Evolutionary conservation across 805 yeast species (phyloP).

Genomic region (Schizosaccharomyces octosporus): DNA sequence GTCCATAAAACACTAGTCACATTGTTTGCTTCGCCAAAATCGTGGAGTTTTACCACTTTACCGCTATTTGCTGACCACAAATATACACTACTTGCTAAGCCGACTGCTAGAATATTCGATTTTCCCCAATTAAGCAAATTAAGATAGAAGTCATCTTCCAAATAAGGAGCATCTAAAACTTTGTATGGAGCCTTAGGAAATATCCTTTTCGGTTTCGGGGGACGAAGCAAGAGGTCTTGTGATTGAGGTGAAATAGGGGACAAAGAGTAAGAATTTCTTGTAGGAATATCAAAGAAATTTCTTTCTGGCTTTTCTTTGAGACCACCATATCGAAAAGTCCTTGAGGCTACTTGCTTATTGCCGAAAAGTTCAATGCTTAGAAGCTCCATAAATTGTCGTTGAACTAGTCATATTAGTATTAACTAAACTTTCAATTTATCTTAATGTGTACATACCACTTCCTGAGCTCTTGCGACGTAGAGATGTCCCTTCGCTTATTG

Average conservation of each 20-base stretch:
- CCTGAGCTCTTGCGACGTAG: neutral
- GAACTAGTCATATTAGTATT: neutral
- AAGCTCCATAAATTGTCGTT: neutral
- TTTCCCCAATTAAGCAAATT: slow-evolving; percentile 45
- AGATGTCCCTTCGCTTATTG: neutral
- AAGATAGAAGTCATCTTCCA: slow-evolving; percentile 55
- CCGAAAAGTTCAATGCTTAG: neutral
- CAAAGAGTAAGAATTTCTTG: slow-evolving; percentile 39
- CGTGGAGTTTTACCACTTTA: slow-evolving; percentile 56
- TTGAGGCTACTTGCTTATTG: neutral
- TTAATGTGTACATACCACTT: neutral
- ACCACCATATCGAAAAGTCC: neutral
- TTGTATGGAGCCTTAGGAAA: slow-evolving; percentile 67
- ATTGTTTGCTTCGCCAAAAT: slow-evolving; percentile 38
- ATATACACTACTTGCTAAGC: slow-evolving; percentile 32
- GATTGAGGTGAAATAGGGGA: slow-evolving; percentile 80
- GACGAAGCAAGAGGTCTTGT: slow-evolving; percentile 54
- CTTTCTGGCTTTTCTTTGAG: neutral
- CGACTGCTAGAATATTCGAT: slow-evolving; percentile 35
- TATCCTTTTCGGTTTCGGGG: slow-evolving; percentile 52
- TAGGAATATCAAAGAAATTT: neutral
- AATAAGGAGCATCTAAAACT: slow-evolving; percentile 42
- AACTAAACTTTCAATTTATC: neutral
- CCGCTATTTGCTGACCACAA: slow-evolving; percentile 72
- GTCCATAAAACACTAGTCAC: slow-evolving; percentile 83